Percentiles rank a stretch among this genome's conserved stretches.
Conservation (phyloP, 768 basidiomycete genomes). For the Russula compacta region DNA sequence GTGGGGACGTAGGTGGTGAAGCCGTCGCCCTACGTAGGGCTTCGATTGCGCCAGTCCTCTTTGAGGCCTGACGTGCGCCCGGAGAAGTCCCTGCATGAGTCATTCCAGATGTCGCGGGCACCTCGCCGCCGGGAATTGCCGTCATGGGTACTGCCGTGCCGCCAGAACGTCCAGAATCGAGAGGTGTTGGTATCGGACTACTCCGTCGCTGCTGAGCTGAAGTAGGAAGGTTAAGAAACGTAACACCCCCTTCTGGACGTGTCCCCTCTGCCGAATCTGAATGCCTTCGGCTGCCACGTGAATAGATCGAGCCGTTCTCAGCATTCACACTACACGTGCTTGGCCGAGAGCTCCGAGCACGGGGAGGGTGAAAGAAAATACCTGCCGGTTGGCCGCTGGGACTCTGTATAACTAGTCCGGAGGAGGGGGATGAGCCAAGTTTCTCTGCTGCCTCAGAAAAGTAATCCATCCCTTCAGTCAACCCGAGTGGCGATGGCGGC, state of each 20-base stretch:
- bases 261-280: constrained; percentile 12
- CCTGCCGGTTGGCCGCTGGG: constrained; percentile 93
- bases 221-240: constrained; percentile 3
- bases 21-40: constrained; percentile 25
- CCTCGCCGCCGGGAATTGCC: constrained; percentile 6
- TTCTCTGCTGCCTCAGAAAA: constrained; percentile 58
- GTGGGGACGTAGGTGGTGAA: constrained; percentile 31
- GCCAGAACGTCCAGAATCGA: background rate
- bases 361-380: constrained; percentile 83
- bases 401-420: constrained; percentile 84
- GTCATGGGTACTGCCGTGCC: background rate
- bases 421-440: constrained; percentile 67
- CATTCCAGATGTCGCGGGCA: background rate
- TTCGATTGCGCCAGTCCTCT: constrained; percentile 26
- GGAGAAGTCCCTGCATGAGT: background rate
- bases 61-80: constrained; percentile 16
- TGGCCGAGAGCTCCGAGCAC: constrained; percentile 12
- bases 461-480: constrained; percentile 68
- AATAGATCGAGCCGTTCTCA: background rate
- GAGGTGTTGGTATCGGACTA: background rate
- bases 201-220: constrained; percentile 1
- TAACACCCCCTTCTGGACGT: constrained; percentile 5
- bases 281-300: constrained; percentile 8
- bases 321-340: constrained; percentile 6
- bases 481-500: constrained; percentile 64